Percentiles rank a stretch among this genome's conserved stretches.
Conservation (phyloP, 257 asterid genomes). For the Phtheirospermum japonicum region DNA sequence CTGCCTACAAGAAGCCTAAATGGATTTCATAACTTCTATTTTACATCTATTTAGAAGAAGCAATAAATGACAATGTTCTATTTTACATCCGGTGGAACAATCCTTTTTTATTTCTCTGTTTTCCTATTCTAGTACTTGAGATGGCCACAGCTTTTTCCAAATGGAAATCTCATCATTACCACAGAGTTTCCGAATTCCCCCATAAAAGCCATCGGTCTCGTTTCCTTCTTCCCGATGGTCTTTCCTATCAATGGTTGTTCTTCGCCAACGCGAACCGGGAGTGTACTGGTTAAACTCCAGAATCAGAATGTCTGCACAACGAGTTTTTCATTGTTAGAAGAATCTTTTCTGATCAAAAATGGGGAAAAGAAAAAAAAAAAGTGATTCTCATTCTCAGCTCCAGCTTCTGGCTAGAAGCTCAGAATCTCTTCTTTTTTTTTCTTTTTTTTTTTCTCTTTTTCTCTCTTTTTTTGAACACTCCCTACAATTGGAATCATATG, state of each 20-base stretch:
- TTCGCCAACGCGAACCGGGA: conserved; percentile 82
- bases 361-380: too few species aligned
- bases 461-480: neutral
- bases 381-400: neutral
- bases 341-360: neutral
- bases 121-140: conserved; percentile 52
- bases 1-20: neutral
- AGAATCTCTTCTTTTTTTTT: neutral
- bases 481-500: neutral
- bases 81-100: neutral
- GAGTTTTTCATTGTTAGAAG: neutral
- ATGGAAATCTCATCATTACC: conserved; percentile 51
- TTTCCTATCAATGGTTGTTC: conserved; percentile 47
- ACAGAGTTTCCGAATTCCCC: conserved; percentile 62
- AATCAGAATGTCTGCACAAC: conserved; percentile 52
- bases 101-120: neutral
- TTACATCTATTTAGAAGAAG: neutral
- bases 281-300: conserved; percentile 86
- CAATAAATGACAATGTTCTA: too few species aligned
- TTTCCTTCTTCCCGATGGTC: conserved; percentile 78
- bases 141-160: conserved; percentile 76
- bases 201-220: conserved; percentile 79
- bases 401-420: too few species aligned
- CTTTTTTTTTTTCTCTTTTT: neutral
- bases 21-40: neutral